Base-by-base conservation (phyloP, 495 filamentous ascomycete species). In the Aspergillus nanangensis region DNA sequence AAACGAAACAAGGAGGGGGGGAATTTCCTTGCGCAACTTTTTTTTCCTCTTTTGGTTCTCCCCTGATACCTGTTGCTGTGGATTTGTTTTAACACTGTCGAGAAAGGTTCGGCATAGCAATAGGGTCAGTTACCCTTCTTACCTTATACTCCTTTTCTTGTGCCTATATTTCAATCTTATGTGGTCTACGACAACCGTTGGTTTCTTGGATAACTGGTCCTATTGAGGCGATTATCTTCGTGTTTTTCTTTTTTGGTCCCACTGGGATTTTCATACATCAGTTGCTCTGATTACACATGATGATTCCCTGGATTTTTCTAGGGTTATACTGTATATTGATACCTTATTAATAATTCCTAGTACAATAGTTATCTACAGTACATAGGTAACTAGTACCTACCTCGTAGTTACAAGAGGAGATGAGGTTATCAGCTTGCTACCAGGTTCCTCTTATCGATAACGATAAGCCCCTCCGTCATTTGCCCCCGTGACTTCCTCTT, bases 381-480 rank as follows among this genome's bases (percentile, higher is more conserved):
- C 25, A 29, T 11, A 11, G 11, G 7, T 5, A 29, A 29, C 7
- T 5, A 29, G 25, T 7, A 29, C 25, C 5, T 5, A 29, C 7
- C 25, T 29, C n/a, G 25, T 7, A 7, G 25, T 29, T 29, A 11
- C 20, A 35, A 14, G 21, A 29, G 20, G n/a, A 36, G 32, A 10
- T 15, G 11, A 36, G 20, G 36, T 36, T n/a, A n/a, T n/a, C n/a
- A n/a, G n/a, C n/a, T n/a, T n/a, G n/a, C n/a, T n/a, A n/a, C n/a
- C n/a, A n/a, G n/a, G n/a, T n/a, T n/a, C n/a, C n/a, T 43, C 15
- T 15, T 8, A 19, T 14, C 34, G 34, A 22, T 41, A 33, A 11
- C 36, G 45, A 48, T 48, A 48, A 48, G 38, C 15, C 36, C 42
- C 21, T 23, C 27, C 44, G 23, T n/a, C n/a, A n/a, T n/a, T n/a